Conservation (phyloP, 1,139 yeast species). For the Sugiyamaella novakii region DNA sequence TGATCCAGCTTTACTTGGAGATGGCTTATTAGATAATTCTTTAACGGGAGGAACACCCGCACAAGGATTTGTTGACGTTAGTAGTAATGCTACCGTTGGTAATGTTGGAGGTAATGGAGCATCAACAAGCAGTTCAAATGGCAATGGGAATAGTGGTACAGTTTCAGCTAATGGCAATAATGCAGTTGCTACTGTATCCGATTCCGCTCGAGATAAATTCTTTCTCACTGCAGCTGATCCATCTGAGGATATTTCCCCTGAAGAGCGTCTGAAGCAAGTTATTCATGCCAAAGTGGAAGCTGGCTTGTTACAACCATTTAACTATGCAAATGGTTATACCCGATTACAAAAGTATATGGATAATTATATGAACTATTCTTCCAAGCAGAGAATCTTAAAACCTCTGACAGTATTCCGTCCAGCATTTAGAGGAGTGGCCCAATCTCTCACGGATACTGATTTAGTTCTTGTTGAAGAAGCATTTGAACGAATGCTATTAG, state of each 20-base stretch:
- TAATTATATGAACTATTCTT: slow-evolving; percentile 82
- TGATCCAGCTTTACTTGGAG: slow-evolving; percentile 57
- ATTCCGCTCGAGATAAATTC: slow-evolving; percentile 88
- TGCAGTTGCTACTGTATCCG: slow-evolving; percentile 37
- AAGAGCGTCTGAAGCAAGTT: slow-evolving; percentile 91
- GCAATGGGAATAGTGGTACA: slow-evolving; percentile 11
- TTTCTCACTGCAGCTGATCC: slow-evolving; percentile 98
- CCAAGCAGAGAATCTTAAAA: slow-evolving; percentile 83
- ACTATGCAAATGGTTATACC: slow-evolving; percentile 93
- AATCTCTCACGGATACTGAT: slow-evolving; percentile 88
- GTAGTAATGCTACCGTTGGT: not conserved
- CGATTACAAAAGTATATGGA: slow-evolving; percentile 90
- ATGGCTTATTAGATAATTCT: slow-evolving; percentile 13
- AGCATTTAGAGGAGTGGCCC: slow-evolving; percentile 90
- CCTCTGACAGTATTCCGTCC: slow-evolving; percentile 89
- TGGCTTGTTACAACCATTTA: slow-evolving; percentile 88
- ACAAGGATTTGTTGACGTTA: slow-evolving; percentile 1
- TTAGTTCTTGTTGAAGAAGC: slow-evolving; percentile 90
- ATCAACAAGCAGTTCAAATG: slow-evolving; percentile 10
- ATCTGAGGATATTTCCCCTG: slow-evolving; percentile 90
- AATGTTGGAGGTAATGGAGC: slow-evolving; percentile 10
- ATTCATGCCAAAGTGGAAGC: slow-evolving; percentile 95
- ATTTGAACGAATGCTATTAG: slow-evolving; percentile 89
- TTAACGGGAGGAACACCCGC: not conserved
- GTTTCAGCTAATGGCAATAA: slow-evolving; percentile 7